Conservation (phyloP, 2,329 filamentous ascomycete species). For the Sporothrix pallida region DNA sequence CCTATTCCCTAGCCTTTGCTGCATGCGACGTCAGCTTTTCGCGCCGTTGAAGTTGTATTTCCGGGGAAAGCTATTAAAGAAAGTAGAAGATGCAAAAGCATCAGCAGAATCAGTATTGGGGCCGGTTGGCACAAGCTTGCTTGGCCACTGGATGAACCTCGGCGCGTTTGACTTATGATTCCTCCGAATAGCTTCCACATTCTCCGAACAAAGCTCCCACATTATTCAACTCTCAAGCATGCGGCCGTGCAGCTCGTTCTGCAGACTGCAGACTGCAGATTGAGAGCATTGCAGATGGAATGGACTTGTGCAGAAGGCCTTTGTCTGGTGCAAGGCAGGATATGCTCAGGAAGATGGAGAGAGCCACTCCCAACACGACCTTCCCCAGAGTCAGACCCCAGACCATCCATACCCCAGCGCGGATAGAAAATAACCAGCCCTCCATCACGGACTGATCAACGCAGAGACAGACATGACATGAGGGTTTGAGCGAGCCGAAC, state of each 20-base stretch:
- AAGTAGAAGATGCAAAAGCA: background rate
- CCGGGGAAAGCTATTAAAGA: background rate
- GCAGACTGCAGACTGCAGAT: too few species aligned
- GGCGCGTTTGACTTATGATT: background rate
- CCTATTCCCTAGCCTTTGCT: background rate
- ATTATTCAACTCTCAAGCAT: background rate
- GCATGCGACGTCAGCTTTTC: slow-evolving; percentile 7
- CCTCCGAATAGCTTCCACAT: background rate
- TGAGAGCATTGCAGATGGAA: too few species aligned
- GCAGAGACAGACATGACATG: background rate
- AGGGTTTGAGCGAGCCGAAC: background rate
- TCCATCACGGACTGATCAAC: too few species aligned
- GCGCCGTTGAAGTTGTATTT: background rate
- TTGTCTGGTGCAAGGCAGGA: too few species aligned
- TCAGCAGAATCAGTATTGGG: too few species aligned
- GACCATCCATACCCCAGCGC: background rate
- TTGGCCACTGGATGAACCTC: background rate
- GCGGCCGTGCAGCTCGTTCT: background rate
- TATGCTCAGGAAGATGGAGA: background rate
- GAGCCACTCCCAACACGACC: background rate
- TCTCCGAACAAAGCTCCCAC: too few species aligned
- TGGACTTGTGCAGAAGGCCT: background rate
- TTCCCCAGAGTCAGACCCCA: background rate
- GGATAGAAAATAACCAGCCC: background rate
- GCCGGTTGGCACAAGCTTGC: background rate